Conservation (phyloP, 768 basidiomycete species). For the Tulasnella sp. region DNA sequence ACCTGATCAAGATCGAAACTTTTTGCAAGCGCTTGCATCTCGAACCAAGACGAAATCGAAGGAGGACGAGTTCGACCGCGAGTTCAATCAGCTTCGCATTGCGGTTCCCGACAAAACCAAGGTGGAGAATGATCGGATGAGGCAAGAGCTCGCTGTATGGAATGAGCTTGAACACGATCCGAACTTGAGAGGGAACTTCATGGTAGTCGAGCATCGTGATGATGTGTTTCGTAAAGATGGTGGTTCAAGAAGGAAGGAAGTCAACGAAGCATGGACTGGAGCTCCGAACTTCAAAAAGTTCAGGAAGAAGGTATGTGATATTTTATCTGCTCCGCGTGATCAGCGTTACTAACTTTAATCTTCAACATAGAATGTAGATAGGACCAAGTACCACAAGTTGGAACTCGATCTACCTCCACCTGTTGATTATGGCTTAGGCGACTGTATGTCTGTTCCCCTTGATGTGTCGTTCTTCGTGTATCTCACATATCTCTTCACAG, state of each 20-base stretch:
- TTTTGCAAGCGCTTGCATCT: background rate
- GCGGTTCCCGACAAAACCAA: slow-evolving; percentile 44
- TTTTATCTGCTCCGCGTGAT: background rate
- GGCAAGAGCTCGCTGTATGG: slow-evolving; percentile 45
- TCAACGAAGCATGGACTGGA: slow-evolving; percentile 31
- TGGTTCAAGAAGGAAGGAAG: background rate
- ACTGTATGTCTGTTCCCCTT: slow-evolving; percentile 28
- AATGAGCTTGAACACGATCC: slow-evolving; percentile 55
- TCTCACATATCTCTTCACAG: slow-evolving; percentile 25
- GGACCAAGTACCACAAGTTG: slow-evolving; percentile 28
- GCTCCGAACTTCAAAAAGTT: slow-evolving; percentile 69
- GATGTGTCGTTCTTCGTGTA: background rate
- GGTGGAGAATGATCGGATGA: slow-evolving; percentile 31
- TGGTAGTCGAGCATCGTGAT: slow-evolving; percentile 62
- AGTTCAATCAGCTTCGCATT: slow-evolving; percentile 68
- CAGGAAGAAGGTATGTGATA: slow-evolving; percentile 41
- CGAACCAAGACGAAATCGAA: slow-evolving; percentile 39
- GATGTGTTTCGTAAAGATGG: slow-evolving; percentile 25
- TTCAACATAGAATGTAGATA: slow-evolving; percentile 21
- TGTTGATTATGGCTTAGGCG: slow-evolving; percentile 44
- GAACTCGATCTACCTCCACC: slow-evolving; percentile 42
- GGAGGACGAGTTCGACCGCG: slow-evolving; percentile 64
- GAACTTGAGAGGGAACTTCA: slow-evolving; percentile 61
- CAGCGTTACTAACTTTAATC: slow-evolving; percentile 23
- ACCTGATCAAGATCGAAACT: background rate